phyloP scores from a whole-genome alignment of 306 rosid species.

The Parietaria judaica region DNA sequence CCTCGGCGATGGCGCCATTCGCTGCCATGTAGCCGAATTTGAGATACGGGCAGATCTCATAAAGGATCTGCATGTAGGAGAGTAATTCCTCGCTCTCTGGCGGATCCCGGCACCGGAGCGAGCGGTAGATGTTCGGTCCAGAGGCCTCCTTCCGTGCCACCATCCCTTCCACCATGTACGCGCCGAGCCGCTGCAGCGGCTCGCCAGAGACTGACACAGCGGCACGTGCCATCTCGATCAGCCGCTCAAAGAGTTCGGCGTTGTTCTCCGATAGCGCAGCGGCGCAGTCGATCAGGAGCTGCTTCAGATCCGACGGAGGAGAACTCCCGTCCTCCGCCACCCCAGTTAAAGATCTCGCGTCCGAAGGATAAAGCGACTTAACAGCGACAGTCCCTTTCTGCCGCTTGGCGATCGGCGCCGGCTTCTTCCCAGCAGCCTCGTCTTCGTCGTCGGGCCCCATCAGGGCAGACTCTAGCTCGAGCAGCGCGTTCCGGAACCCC shows the following conservation, averaged over 20 bases:
- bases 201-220: constrained; percentile 76
- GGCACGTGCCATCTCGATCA: constrained; percentile 49
- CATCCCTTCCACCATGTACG: constrained; percentile 92
- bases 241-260: constrained; percentile 36
- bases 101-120: constrained; percentile 82
- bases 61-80: constrained; percentile 79
- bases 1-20: constrained; percentile 93
- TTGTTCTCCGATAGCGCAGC: constrained; percentile 54
- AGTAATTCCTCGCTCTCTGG: constrained; percentile 78
- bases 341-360: too few species aligned
- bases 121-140: constrained; percentile 66
- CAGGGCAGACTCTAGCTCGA: constrained; percentile 67
- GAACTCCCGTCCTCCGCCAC: not conserved
- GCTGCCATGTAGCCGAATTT: constrained; percentile 99
- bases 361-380: too few species aligned
- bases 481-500: constrained; percentile 40
- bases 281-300: constrained; percentile 76
- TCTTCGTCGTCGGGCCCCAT: constrained; percentile 81
- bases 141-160: constrained; percentile 82
- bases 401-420: constrained; percentile 44
- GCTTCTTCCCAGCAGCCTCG: constrained; percentile 27
- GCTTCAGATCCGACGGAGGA: constrained; percentile 44
- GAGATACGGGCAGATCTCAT: constrained; percentile 83
- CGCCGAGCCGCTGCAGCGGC: constrained; percentile 89
- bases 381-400: constrained; percentile 44